Conservation (phyloP, 345 rosid genomes). For the Kandelia obovata region DNA sequence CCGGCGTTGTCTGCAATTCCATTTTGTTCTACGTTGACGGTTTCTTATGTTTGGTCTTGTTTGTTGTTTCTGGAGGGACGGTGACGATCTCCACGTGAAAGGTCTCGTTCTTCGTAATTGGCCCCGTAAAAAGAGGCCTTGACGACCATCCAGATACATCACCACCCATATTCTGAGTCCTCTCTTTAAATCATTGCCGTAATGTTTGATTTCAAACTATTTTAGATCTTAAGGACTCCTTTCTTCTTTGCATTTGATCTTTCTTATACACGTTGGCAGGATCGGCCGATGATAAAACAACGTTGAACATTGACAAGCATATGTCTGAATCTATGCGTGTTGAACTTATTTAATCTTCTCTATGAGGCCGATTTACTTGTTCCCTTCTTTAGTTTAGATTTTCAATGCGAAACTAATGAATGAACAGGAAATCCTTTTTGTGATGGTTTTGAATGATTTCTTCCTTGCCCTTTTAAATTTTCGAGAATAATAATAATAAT, state of each 20-base stretch:
- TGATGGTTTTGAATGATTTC: background rate
- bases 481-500: too few species aligned
- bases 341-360: conserved; percentile 79
- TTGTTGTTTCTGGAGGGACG: conserved; percentile 31
- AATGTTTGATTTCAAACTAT: too few species aligned
- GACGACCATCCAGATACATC: conserved; percentile 99
- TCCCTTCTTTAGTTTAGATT: too few species aligned
- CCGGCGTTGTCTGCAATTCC: too few species aligned
- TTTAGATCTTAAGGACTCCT: background rate
- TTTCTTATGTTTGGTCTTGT: too few species aligned
- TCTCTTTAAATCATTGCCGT: background rate
- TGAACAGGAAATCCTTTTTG: too few species aligned
- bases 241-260: too few species aligned
- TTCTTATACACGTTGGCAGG: too few species aligned
- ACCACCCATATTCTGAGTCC: conserved; percentile 97
- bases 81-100: conserved; percentile 60
- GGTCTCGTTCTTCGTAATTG: conserved; percentile 99
- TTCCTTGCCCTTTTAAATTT: background rate
- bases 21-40: too few species aligned
- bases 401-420: too few species aligned
- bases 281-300: conserved; percentile 66
- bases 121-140: conserved; percentile 48
- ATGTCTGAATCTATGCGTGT: conserved; percentile 71
- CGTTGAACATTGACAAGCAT: conserved; percentile 60
- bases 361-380: conserved; percentile 52